Base-by-base conservation (phyloP, 495 filamentous ascomycete genomes). In the Aspergillus hancockii region DNA sequence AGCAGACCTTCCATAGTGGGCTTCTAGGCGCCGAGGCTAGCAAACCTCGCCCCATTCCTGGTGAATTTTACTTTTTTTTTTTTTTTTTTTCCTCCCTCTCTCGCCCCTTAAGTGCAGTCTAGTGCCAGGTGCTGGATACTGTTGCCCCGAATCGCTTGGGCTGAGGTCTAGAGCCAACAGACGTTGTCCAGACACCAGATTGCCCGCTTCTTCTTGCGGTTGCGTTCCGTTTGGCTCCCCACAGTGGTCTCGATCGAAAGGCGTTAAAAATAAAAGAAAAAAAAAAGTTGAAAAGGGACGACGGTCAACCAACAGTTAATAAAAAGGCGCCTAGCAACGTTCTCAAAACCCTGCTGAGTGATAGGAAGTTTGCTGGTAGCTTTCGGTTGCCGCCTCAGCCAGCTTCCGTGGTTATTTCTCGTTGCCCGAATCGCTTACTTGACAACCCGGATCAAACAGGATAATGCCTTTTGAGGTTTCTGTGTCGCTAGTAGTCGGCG, bases 181-280 rank as follows among this genome's bases (percentile, higher is more conserved):
- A 53, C 51, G 51, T 41, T 53, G 51, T 53, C 51, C 51, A 53
- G 34, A 53, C 51, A 19, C 41, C 51, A 41, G 22, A 18, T 18
- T 38, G 51, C 23, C 51, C 40, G 32, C 51, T 53, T 53, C 51
- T 41, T 36, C 32, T 38, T n/a, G n/a, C 38, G 32, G 32, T 40
- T 53, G 21, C 34, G 25, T 40, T 53, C 51, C 51, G 32, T 23
- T 47, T 47, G 18, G 22, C 32, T 31, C 32, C 19, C 51, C 51
- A 22, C 19, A 8, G 13, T 40, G 9, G 8, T n/a, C 12, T 21
- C 21, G 8, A 22, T 47, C 19, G 21, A 47, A 21, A 47, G 19
- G 1, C 13, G 8, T 47, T 47, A 2, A 1, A 1, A 22, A 47
- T 1, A 8, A 47, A 23, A 10, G 23, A 47, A 47, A 23, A 8